Evolutionary conservation across 2,329 filamentous ascomycete species (phyloP).

Genomic region (Hypoxylon sp.): DNA sequence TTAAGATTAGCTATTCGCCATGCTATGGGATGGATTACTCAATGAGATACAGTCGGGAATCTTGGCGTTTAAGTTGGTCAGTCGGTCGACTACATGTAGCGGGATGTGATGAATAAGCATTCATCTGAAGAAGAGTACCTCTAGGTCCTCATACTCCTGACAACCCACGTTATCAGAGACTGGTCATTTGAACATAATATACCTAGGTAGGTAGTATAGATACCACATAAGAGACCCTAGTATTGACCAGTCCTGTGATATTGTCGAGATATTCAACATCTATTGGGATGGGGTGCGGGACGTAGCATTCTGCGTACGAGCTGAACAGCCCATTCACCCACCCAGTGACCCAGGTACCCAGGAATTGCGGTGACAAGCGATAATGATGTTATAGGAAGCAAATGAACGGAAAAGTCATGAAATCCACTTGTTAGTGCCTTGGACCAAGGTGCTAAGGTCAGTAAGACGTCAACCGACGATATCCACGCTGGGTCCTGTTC

Average conservation of each 20-base stretch:
- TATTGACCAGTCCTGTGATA: background rate
- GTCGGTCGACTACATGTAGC: background rate
- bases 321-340: background rate
- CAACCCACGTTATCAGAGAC: background rate
- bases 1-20: background rate
- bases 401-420: background rate
- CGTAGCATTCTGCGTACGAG: background rate
- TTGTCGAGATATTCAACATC: background rate
- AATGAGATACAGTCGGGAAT: background rate
- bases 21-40: background rate
- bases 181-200: background rate
- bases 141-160: too few relatives aligned
- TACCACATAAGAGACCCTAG: background rate
- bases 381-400: background rate
- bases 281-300: background rate
- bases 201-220: background rate
- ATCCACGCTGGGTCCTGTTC: slow-evolving; percentile 7
- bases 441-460: background rate
- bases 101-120: background rate
- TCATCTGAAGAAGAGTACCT: background rate
- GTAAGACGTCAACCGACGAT: slow-evolving; percentile 1
- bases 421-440: background rate
- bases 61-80: background rate
- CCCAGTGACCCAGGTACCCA: background rate
- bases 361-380: background rate